A percentile compares a stretch with the other conserved stretches of the same genome.
These are phyloP conservation scores for Aureobasidium lini DNA, from an alignment of 2,329 filamentous ascomycete genomes.

Conservation along the genomic window DNA sequence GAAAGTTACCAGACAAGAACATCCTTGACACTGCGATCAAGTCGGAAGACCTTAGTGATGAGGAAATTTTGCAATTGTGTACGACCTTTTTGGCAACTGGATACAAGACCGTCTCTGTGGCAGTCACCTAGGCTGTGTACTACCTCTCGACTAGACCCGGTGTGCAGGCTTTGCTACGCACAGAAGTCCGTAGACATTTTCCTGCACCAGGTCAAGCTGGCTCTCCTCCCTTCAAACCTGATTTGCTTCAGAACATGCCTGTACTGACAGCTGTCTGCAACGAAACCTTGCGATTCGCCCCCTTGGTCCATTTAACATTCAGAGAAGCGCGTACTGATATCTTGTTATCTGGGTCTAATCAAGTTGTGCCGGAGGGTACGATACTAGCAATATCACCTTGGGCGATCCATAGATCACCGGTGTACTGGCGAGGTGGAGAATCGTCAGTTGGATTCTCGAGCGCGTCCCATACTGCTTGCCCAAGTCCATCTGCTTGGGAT, in stretches of 20 bases:
- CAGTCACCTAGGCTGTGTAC: not conserved
- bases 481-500: not conserved
- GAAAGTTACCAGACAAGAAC: not conserved
- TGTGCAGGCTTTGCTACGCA: conserved; percentile 4
- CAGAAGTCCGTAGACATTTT: not conserved
- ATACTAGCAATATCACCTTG: conserved; percentile 9
- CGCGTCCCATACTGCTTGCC: not conserved
- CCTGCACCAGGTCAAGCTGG: not conserved
- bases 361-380: not conserved
- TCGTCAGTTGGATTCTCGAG: not conserved
- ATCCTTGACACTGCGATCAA: conserved; percentile 2
- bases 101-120: not conserved
- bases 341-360: not conserved
- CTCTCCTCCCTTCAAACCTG: not conserved
- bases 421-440: not conserved
- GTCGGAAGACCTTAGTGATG: not conserved
- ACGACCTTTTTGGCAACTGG: conserved; percentile 1
- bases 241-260: not conserved
- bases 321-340: not conserved
- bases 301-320: not conserved
- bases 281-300: conserved; percentile 1
- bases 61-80: not conserved
- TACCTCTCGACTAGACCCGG: not conserved
- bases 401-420: conserved; percentile 1
- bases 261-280: not conserved